phyloP scores from a whole-genome alignment of 345 rosid species.

The Moricandia moricandioides region DNA sequence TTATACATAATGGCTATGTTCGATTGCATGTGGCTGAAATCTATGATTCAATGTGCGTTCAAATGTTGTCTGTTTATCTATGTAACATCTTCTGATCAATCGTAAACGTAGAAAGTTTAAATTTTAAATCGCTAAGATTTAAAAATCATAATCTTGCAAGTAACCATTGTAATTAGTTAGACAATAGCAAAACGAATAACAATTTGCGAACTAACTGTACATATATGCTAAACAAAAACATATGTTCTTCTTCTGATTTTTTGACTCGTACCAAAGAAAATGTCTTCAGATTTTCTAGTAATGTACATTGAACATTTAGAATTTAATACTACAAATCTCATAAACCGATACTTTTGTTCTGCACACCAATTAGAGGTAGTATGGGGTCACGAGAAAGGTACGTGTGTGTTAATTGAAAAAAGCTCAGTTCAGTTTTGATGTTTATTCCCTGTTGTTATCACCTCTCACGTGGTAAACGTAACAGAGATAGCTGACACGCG shows the following conservation, averaged over 20 bases:
- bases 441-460: slow-evolving; percentile 16
- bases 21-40: neutral
- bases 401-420: slow-evolving; percentile 18
- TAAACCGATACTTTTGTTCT: neutral
- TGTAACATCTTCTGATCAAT: neutral
- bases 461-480: slow-evolving; percentile 17
- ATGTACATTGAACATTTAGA: slow-evolving; percentile 8
- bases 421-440: neutral
- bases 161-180: neutral
- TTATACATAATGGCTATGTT: neutral
- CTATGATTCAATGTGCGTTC: neutral
- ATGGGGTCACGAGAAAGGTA: slow-evolving; percentile 27
- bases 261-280: neutral
- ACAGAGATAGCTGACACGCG: slow-evolving; percentile 31
- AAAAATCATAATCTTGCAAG: neutral
- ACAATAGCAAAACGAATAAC: neutral
- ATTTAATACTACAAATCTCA: neutral
- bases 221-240: too few species aligned
- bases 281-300: neutral
- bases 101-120: neutral
- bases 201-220: too few species aligned
- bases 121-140: neutral
- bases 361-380: neutral
- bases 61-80: neutral
- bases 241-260: neutral